These are phyloP conservation scores for Zarea fungicola DNA, from an alignment of 2,329 filamentous ascomycete genomes.

Conservation along the genomic window DNA sequence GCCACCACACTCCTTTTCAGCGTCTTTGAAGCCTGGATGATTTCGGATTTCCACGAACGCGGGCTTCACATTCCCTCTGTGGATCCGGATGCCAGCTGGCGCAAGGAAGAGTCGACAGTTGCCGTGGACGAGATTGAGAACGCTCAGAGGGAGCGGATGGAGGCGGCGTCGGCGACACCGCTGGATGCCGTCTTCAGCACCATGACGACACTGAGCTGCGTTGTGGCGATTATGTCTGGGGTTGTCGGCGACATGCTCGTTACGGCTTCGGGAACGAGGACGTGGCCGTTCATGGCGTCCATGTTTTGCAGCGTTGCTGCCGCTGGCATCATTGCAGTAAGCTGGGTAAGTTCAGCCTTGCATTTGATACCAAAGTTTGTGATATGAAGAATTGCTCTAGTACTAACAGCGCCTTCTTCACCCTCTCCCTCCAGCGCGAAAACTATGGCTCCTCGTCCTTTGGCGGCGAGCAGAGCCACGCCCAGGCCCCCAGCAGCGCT, in stretches of 20 bases:
- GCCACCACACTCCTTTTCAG: slow-evolving; percentile 53
- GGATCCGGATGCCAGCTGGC: neutral
- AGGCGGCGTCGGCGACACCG: slow-evolving; percentile 20
- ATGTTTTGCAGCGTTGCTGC: slow-evolving; percentile 36
- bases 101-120: neutral
- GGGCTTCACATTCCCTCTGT: slow-evolving; percentile 34
- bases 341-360: neutral
- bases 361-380: neutral
- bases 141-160: neutral
- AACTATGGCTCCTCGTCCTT: slow-evolving; percentile 22
- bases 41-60: slow-evolving; percentile 48
- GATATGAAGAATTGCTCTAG: neutral
- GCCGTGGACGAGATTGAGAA: neutral
- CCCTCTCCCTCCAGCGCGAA: slow-evolving; percentile 22
- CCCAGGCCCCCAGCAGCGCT: neutral
- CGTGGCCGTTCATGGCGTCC: slow-evolving; percentile 48
- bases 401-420: no score
- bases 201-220: slow-evolving; percentile 48
- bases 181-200: slow-evolving; percentile 48
- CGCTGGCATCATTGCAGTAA: slow-evolving; percentile 36
- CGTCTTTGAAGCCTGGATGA: slow-evolving; percentile 57
- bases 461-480: neutral
- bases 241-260: slow-evolving; percentile 49
- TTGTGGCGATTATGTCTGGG: slow-evolving; percentile 50
- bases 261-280: slow-evolving; percentile 38